Conservation (phyloP, 768 basidiomycete genomes). For the Zangia roseola region DNA sequence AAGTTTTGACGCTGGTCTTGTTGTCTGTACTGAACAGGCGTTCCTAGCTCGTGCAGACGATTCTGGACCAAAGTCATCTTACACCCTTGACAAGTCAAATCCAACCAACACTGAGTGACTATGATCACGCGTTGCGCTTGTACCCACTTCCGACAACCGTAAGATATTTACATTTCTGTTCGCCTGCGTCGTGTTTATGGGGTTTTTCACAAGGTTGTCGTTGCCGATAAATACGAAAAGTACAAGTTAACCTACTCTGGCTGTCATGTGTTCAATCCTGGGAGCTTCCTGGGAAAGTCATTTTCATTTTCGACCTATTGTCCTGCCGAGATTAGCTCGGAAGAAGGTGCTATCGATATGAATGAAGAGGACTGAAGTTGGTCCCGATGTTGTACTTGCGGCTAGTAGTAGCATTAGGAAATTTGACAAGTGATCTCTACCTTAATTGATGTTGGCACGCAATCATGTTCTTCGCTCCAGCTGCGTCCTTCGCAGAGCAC, state of each 20-base stretch:
- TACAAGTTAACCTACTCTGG: conserved; percentile 97
- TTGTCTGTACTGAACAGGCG: background rate
- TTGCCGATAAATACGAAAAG: conserved; percentile 95
- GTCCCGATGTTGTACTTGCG: background rate
- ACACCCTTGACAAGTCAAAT: conserved; percentile 80
- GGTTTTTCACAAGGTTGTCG: conserved; percentile 58
- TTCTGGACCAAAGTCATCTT: conserved; percentile 95
- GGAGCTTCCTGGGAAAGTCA: conserved; percentile 80
- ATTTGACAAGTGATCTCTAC: background rate
- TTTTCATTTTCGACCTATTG: conserved; percentile 90
- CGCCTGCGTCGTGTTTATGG: conserved; percentile 1
- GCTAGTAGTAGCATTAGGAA: too few species aligned
- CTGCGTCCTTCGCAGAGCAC: conserved; percentile 5
- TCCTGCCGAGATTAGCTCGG: conserved; percentile 80
- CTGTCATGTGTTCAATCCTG: conserved; percentile 98
- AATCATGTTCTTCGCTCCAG: conserved; percentile 13
- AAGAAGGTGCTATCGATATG: conserved; percentile 59
- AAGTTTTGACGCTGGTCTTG: conserved; percentile 29
- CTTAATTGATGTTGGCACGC: conserved; percentile 26
- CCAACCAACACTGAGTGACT: conserved; percentile 85
- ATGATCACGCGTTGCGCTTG: conserved; percentile 86
- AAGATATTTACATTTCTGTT: conserved; percentile 29
- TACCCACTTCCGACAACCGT: conserved; percentile 95
- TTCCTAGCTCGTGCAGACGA: conserved; percentile 86
- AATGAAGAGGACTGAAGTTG: conserved; percentile 35